Evolutionary conservation across 1,284 basidiomycete species (phyloP).

Genomic region (Trametes pubescens): DNA sequence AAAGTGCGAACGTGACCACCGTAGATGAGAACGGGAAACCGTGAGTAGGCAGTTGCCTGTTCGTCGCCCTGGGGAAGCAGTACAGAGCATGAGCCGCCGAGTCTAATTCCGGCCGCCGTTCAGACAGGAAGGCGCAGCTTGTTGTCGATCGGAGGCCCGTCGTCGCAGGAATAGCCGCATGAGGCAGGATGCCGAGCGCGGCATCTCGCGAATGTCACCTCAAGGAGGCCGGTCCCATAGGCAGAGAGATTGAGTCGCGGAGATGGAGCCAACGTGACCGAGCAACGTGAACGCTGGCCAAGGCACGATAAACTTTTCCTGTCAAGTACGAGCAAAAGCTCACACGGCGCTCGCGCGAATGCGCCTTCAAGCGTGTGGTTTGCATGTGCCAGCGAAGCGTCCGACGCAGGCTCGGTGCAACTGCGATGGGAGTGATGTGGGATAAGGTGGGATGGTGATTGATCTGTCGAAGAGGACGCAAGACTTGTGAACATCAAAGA

Average conservation of each 20-base stretch:
- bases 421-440: neutral
- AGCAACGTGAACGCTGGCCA: conserved; percentile 8
- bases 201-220: conserved; percentile 3
- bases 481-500: neutral
- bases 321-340: conserved; percentile 11
- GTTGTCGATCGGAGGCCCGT: conserved; percentile 18
- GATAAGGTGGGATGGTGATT: neutral
- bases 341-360: conserved; percentile 15
- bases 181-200: conserved; percentile 14
- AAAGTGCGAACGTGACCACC: conserved; percentile 18
- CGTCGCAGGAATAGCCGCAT: conserved; percentile 6
- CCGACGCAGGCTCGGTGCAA: neutral
- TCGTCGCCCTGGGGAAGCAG: conserved; percentile 6
- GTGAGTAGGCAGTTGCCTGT: conserved; percentile 4
- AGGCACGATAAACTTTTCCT: conserved; percentile 16
- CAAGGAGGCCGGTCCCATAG: conserved; percentile 9
- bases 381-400: neutral
- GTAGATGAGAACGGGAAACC: conserved; percentile 16
- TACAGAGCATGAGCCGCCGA: conserved; percentile 19
- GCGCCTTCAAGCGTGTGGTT: neutral
- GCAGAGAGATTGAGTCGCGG: conserved; percentile 24
- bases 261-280: conserved; percentile 24
- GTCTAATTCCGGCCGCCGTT: conserved; percentile 16
- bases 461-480: neutral
- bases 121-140: conserved; percentile 1